Conservation (phyloP, 208 protist genomes). For the Phytomonas francai region DNA sequence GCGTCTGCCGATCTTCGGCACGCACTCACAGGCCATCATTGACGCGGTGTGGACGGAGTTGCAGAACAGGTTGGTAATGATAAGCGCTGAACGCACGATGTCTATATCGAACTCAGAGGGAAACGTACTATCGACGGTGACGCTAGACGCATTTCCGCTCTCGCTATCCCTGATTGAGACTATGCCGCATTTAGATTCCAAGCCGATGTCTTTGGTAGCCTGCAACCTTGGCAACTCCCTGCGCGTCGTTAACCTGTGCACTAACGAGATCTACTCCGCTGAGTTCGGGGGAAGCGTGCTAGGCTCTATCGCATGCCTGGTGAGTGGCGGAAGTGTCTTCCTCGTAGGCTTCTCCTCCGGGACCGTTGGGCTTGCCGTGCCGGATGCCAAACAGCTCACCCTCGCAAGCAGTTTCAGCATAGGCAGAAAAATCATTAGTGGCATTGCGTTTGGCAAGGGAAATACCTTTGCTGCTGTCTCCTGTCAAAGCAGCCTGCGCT, state of each 20-base stretch:
- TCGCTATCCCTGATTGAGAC: constrained; percentile 53
- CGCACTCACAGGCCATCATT: constrained; percentile 87
- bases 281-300: constrained; percentile 67
- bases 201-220: constrained; percentile 31
- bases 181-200: constrained; percentile 9
- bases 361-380: constrained; percentile 33
- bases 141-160: constrained; percentile 35
- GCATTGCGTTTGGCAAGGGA: constrained; percentile 35
- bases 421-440: constrained; percentile 23
- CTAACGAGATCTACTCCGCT: constrained; percentile 37
- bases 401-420: constrained; percentile 22
- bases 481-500: constrained; percentile 36
- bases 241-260: constrained; percentile 38
- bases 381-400: constrained; percentile 31
- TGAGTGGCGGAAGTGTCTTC: constrained; percentile 22
- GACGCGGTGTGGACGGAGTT: constrained; percentile 77
- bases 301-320: constrained; percentile 50
- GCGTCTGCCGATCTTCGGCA: constrained; percentile 81
- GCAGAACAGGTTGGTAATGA: constrained; percentile 72
- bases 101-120: constrained; percentile 84
- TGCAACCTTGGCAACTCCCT: constrained; percentile 52
- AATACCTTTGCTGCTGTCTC: constrained; percentile 37
- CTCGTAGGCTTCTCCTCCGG: constrained; percentile 57
- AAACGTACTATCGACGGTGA: constrained; percentile 41
- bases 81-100: constrained; percentile 81